Evolutionary conservation across 2,329 filamentous ascomycete species (phyloP).

Genomic region (Gliomastix tumulicola): DNA sequence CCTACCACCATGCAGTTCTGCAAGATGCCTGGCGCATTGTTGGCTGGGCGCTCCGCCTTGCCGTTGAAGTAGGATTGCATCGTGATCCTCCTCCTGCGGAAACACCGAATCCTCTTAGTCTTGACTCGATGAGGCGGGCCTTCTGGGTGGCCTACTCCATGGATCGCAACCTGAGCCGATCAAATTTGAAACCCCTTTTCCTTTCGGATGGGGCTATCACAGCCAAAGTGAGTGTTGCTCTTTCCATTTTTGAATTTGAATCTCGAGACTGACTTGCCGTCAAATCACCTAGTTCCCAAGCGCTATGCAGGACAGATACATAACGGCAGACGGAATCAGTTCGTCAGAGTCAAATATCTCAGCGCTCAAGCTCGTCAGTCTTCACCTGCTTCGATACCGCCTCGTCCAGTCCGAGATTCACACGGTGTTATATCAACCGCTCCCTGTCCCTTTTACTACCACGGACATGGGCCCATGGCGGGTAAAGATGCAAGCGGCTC

Average conservation of each 20-base stretch:
- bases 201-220: slow-evolving; percentile 1
- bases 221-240: neutral
- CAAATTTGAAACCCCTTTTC: neutral
- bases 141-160: slow-evolving; percentile 1
- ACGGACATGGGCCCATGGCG: neutral
- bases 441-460: neutral
- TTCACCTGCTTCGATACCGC: neutral
- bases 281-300: neutral
- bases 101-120: neutral
- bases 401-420: slow-evolving; percentile 1
- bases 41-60: neutral
- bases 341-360: neutral
- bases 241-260: no score
- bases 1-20: neutral
- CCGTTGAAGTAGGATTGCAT: neutral
- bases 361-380: neutral
- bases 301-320: neutral
- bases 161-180: neutral
- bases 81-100: neutral
- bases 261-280: no score
- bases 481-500: neutral
- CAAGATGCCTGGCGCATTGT: slow-evolving; percentile 1
- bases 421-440: neutral
- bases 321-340: neutral
- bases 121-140: slow-evolving; percentile 1